Base-by-base conservation (phyloP, 2,329 filamentous ascomycete genomes). In the Verticillium dahliae region DNA sequence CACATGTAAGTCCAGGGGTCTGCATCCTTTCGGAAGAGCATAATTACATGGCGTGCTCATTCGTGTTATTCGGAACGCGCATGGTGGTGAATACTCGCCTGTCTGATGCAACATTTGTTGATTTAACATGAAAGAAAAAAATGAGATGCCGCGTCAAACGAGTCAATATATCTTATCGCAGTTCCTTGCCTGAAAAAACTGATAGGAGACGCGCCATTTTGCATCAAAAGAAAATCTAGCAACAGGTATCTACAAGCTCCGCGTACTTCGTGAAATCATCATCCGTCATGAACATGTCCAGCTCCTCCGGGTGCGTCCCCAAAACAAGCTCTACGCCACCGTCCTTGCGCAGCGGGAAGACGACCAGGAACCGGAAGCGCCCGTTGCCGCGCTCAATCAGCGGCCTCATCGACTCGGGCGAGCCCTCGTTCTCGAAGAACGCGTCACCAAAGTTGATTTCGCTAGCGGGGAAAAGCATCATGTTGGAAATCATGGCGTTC, bases 401-500 rank as follows among this genome's bases (percentile, higher is more conserved):
- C 1, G 68, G 71, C 0, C 71, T 64, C 68, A 73, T 65, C 11
- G 67, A 63, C 59, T 72, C 69, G 1, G 69, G 65, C 18, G 62
- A 63, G 2, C 70, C 70, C 2, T 60, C 60, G 27, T 70, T 70
- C 9, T 54, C 67, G 45, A 73, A 72, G 2, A 71, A 58, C 4
- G 62, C 18, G n/a, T 63, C 66, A 1, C 72, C 72, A 56, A 74
- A 73, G 5, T 60, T 61, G 34, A 73, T 65, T 27, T 72, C 69
- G 34, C 62, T 63, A n/a, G 64, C 62, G 33, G 65, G 70, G 54
- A 72, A 66, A 10, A 73, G 60, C 63, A 74, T 68, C 64, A 74
- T 65, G 56, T 72, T 72, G 6, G 69, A 68, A 9, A 73, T 68
- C 65, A 72, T 67, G 50, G 68, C 61, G 58, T 71, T 60, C 66